These are phyloP conservation scores for Cardiospermum halicacabum DNA, from an alignment of 345 rosid genomes.

Conservation along the genomic window DNA sequence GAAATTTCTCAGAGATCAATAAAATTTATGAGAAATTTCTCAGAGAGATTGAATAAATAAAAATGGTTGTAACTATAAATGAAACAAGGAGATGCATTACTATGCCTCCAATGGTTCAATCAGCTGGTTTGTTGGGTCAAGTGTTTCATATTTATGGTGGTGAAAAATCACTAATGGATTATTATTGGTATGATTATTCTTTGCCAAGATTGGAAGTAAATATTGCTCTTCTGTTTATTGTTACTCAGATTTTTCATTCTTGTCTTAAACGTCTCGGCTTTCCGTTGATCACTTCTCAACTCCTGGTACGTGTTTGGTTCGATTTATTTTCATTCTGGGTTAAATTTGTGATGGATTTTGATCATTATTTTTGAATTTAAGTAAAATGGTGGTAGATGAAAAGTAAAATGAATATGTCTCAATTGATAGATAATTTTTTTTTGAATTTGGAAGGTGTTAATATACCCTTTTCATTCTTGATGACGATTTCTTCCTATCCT, in stretches of 20 bases:
- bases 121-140: neutral
- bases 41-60: neutral
- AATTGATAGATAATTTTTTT: too few relatives aligned
- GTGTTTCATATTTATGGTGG: neutral
- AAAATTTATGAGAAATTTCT: too few relatives aligned
- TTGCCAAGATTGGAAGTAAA: slow-evolving; percentile 30
- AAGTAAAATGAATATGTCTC: too few relatives aligned
- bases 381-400: too few relatives aligned
- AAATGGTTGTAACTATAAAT: neutral
- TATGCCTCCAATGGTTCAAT: neutral
- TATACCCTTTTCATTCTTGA: too few relatives aligned
- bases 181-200: slow-evolving; percentile 2
- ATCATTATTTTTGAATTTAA: neutral
- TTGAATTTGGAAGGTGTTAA: too few relatives aligned
- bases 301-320: slow-evolving; percentile 18
- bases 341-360: too few relatives aligned
- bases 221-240: slow-evolving; percentile 16
- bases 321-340: neutral
- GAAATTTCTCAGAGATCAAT: too few relatives aligned
- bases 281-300: slow-evolving; percentile 25
- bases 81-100: neutral
- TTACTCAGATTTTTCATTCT: slow-evolving; percentile 10
- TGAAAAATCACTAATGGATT: neutral
- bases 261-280: slow-evolving; percentile 23
- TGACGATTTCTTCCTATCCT: too few relatives aligned